Evolutionary conservation across 2,329 filamentous ascomycete species (phyloP), one percentile per base, ranked within the genome.

Genomic region (Penicillium sp.): DNA sequence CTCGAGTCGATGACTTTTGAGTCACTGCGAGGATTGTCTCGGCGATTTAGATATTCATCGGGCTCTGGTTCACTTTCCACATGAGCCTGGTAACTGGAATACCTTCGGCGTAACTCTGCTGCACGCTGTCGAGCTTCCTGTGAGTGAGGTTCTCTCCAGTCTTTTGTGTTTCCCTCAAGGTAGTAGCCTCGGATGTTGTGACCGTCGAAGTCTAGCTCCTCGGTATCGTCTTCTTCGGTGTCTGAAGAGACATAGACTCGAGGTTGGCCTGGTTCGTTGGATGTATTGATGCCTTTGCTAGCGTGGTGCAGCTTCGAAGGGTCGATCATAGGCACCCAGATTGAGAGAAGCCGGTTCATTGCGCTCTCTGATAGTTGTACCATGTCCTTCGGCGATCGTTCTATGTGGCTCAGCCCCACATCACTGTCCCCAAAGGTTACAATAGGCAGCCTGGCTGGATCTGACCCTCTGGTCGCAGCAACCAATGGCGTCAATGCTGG

Each of bases 341-440:
- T 42, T 27, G 60, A 57, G 16, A 75, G 57, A 9, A 75, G 58
- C 16, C 61, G 63, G 40, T 73, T 65, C 54, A 74, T 67, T 13
- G 67, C 69, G 3, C 59, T 62, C 30, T 71, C 67, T 0, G 73
- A 74, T 4, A 72, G 62, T 36, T 67, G 66, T 10, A 74, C 64
- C 73, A 75, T 75, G 29, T 73, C 71, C 45, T 66, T 71, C 4
- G 71, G 68, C 9, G 70, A 73, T 40, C 64, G 56, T 51, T 70
- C 68, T 29, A 75, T 67, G 16, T 66, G 59, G 34, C 64, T 62
- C n/a, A 74, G 56, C 3, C 60, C 68, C 4, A 64, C 55, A 45
- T 74, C 70, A 30, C 69, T 60, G 8, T 72, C 69, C n/a, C 66
- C 68, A 32, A 75, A 61, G 8, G 70, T 66, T 32, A 69, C 61